phyloP scores from a whole-genome alignment of 148 eudicot genomes.

The Rhododendron molle region DNA sequence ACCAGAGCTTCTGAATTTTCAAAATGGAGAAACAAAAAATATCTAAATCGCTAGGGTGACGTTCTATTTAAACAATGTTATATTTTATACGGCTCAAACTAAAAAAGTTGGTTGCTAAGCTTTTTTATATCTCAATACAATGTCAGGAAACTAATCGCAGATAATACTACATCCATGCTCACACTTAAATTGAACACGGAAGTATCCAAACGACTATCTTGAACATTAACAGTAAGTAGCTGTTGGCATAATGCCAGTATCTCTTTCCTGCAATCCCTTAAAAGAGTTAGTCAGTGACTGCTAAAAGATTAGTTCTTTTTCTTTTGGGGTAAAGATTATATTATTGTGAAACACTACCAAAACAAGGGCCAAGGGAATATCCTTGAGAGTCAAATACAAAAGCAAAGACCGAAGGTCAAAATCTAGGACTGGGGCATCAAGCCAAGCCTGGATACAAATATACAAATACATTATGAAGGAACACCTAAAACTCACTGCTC shows the following conservation, averaged over 20 bases:
- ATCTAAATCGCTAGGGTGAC: not conserved
- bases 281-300: not conserved
- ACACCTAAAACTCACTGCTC: not conserved
- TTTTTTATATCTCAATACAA: not conserved
- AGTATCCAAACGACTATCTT: not conserved
- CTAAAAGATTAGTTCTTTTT: no score
- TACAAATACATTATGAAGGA: not conserved
- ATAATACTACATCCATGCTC: not conserved
- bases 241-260: not conserved
- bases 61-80: not conserved
- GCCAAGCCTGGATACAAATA: not conserved
- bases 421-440: not conserved
- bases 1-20: not conserved
- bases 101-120: not conserved
- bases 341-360: not conserved
- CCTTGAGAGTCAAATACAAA: not conserved
- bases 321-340: not conserved
- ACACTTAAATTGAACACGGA: not conserved
- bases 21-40: not conserved
- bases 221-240: not conserved
- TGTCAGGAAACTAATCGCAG: not conserved
- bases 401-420: not conserved
- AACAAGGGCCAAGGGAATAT: not conserved
- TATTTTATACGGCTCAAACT: not conserved
- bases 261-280: not conserved